phyloP scores from a whole-genome alignment of 768 basidiomycete species.

The Termitomyces sp. region DNA sequence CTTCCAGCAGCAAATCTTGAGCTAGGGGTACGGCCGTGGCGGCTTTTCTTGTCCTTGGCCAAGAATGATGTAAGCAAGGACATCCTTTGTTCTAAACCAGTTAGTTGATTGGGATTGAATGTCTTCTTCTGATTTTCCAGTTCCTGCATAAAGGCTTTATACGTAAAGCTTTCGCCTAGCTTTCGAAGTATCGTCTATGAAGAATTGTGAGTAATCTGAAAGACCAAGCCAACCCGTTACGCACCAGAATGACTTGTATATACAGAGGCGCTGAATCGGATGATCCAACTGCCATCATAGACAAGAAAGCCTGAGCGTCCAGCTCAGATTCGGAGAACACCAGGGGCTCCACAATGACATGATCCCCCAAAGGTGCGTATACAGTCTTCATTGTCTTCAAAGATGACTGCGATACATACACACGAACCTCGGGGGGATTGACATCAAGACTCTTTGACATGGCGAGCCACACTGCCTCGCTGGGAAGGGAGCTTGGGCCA shows the following conservation, averaged over 20 bases:
- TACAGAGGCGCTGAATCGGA: constrained; percentile 62
- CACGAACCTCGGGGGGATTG: constrained; percentile 29
- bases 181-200: constrained; percentile 52
- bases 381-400: constrained; percentile 54
- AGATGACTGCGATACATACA: constrained; percentile 59
- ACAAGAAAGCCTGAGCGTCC: constrained; percentile 62
- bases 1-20: constrained; percentile 49
- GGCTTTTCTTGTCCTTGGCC: constrained; percentile 19
- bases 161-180: constrained; percentile 55
- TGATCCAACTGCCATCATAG: constrained; percentile 68
- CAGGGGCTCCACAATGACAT: constrained; percentile 49
- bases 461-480: constrained; percentile 62
- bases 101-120: constrained; percentile 52
- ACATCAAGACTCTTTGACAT: constrained; percentile 24
- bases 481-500: constrained; percentile 48
- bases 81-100: constrained; percentile 58
- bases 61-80: constrained; percentile 56
- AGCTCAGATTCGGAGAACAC: constrained; percentile 53
- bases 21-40: neutral
- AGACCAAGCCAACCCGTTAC: constrained; percentile 12
- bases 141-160: constrained; percentile 38
- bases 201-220: neutral
- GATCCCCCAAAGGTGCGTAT: constrained; percentile 44
- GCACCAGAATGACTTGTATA: constrained; percentile 61
- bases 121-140: constrained; percentile 40